Conservation (phyloP, 1,284 basidiomycete genomes). For the Taiwanofungus camphoratus region DNA sequence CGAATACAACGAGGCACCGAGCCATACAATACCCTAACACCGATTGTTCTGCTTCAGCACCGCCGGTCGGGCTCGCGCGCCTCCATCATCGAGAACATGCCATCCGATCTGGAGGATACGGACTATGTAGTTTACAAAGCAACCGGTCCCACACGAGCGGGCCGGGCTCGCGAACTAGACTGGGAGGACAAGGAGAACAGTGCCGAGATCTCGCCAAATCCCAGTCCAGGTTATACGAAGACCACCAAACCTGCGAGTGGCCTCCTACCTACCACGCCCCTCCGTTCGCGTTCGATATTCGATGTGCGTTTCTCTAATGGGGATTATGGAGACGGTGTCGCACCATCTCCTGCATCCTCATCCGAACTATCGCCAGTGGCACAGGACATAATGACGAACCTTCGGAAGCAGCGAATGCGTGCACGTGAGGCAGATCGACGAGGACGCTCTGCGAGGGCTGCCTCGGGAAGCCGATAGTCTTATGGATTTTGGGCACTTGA, state of each 20-base stretch:
- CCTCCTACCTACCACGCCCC: conserved; percentile 21
- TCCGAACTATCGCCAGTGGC: conserved; percentile 66
- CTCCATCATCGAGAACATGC: too few species aligned
- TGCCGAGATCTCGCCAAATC: conserved; percentile 8
- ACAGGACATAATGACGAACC: conserved; percentile 58
- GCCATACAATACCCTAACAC: too few species aligned
- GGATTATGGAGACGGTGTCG: conserved; percentile 16
- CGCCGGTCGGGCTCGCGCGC: too few species aligned
- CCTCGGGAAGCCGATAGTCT: too few species aligned
- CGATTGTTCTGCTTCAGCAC: too few species aligned
- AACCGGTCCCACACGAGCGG: not conserved
- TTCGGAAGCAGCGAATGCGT: conserved; percentile 49
- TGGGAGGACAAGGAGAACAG: conserved; percentile 24
- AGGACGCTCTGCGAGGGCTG: too few species aligned
- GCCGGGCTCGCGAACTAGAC: not conserved
- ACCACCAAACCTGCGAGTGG: not conserved
- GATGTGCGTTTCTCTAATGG: conserved; percentile 15
- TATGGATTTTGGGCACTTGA: too few species aligned
- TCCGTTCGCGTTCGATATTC: conserved; percentile 25
- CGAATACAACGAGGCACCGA: too few species aligned
- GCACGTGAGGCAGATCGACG: conserved; percentile 14
- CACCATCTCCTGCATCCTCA: conserved; percentile 62
- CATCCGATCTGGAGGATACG: too few species aligned
- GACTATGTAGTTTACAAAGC: too few species aligned
- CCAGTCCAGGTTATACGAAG: too few species aligned